Conservation (phyloP, 768 basidiomycete species). For the Symmetrospora coprosmae region DNA sequence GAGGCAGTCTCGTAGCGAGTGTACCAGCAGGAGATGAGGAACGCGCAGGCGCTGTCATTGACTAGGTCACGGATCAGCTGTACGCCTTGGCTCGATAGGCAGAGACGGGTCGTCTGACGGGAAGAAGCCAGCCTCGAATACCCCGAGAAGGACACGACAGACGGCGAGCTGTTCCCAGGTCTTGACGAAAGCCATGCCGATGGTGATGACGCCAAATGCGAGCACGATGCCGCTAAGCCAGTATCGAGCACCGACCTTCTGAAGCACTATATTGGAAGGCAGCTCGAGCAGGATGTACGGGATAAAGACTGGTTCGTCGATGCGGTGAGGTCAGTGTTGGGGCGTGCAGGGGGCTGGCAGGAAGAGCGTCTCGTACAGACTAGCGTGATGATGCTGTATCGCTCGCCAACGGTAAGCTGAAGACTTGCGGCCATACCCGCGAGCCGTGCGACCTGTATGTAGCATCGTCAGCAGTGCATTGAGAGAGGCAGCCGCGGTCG, state of each 20-base stretch:
- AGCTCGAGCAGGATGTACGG: slow-evolving; percentile 32
- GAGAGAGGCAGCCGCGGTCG: too few species aligned
- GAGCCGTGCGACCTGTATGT: too few species aligned
- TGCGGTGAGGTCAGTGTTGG: not conserved
- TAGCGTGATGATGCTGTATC: slow-evolving; percentile 33
- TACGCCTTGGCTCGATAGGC: too few species aligned
- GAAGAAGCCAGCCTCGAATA: slow-evolving; percentile 30
- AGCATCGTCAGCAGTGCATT: too few species aligned
- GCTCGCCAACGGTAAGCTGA: slow-evolving; percentile 32
- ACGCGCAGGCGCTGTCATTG: not conserved
- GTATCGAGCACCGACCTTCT: slow-evolving; percentile 30
- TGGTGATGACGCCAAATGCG: slow-evolving; percentile 13
- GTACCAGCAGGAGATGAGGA: slow-evolving; percentile 32
- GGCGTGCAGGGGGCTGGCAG: not conserved
- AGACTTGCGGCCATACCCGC: slow-evolving; percentile 32
- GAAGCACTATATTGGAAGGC: slow-evolving; percentile 33
- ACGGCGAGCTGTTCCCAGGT: slow-evolving; percentile 33
- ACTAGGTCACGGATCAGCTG: too few species aligned
- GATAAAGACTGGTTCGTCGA: too few species aligned
- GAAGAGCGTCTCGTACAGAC: not conserved
- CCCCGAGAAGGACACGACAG: slow-evolving; percentile 33
- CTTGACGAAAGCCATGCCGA: slow-evolving; percentile 32
- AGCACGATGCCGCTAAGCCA: slow-evolving; percentile 25
- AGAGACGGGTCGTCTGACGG: too few species aligned
- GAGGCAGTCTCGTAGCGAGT: slow-evolving; percentile 33